Conservation (phyloP, 352 stramenopile species). For the Phytophthora melonis region DNA sequence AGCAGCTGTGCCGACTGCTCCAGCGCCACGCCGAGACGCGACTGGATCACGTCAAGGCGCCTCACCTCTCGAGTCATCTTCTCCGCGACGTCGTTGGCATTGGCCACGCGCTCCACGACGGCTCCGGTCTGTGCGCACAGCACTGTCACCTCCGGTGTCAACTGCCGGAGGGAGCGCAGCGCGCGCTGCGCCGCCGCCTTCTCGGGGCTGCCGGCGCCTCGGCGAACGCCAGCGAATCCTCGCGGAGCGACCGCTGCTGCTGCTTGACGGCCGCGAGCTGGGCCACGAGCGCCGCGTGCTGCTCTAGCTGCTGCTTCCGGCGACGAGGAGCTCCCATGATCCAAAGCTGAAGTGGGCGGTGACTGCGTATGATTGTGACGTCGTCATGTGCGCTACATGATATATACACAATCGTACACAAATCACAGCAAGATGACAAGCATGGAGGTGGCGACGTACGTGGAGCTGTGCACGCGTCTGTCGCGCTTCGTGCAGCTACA, state of each 20-base stretch:
- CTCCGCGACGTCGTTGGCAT: slow-evolving; percentile 89
- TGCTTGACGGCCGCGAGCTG: slow-evolving; percentile 57
- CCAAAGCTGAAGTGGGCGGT: slow-evolving; percentile 14
- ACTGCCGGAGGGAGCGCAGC: slow-evolving; percentile 60
- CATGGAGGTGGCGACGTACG: slow-evolving; percentile 50
- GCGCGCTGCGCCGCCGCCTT: slow-evolving; percentile 61
- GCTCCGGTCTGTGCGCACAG: slow-evolving; percentile 81
- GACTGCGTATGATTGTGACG: slow-evolving; percentile 2
- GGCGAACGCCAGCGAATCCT: slow-evolving; percentile 53
- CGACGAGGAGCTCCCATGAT: slow-evolving; percentile 38
- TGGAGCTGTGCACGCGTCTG: slow-evolving; percentile 74
- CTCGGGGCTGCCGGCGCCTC: slow-evolving; percentile 49
- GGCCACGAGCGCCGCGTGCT: slow-evolving; percentile 70
- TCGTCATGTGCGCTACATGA: not conserved
- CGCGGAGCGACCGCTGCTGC: slow-evolving; percentile 51
- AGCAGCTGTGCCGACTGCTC: slow-evolving; percentile 78
- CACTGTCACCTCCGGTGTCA: slow-evolving; percentile 75
- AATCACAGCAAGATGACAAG: slow-evolving; percentile 17
- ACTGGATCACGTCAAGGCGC: slow-evolving; percentile 84
- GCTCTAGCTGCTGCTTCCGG: slow-evolving; percentile 41
- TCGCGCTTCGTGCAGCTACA: slow-evolving; percentile 63
- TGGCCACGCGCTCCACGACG: slow-evolving; percentile 85
- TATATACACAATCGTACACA: not conserved
- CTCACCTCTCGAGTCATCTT: slow-evolving; percentile 91
- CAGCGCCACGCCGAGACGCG: slow-evolving; percentile 67